Base-by-base conservation (phyloP, 257 asterid species). In the Solanum sitiens region DNA sequence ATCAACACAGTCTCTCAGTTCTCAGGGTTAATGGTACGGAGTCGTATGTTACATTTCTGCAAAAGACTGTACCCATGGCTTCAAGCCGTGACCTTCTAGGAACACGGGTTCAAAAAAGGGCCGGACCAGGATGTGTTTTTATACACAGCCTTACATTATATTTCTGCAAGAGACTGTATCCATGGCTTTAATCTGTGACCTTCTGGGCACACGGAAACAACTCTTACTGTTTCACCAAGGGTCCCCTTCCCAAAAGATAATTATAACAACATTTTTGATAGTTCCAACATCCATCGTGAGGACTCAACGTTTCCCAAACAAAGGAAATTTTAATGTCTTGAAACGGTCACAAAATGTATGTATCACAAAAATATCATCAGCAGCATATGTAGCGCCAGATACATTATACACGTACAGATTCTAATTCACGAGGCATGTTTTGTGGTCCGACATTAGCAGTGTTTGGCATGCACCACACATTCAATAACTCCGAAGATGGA, bases 381-480 rank as follows among this genome's bases (percentile, higher is more conserved):
- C 67, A 50, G 85, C 42, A 11, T 30, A 50, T 30, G 68, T 32
- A 82, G 70, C 1, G 30, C 70, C 85, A 50, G 44, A 82, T 47
- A 18, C 70, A 67, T 20, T 44, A 21, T 65, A 67, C 79, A 92
- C 98, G 90, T 90, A 95, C 99, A 53, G 93, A 95, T 90, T 97
- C 99, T 85, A 96, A 88, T 39, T 93, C 56, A 82, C 96, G 96
- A 76, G 99, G 99, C 95, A 92, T 90, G 71, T 97, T 99, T 89
- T 97, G 99, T 11, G 98, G 94, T 75, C 99, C 98, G 73, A 96
- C 99, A 91, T 96, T 97, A 35, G 98, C 96, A 2, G 98, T 91
- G 90, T 92, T 97, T 56, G 99, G 99, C 99, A 97, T 93, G 92
- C 98, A 96, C 99, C 99, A 97, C 9, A 93, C 96, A 84, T 96